Base-by-base conservation (phyloP, 2,329 filamentous ascomycete species). In the Colletotrichum tropicicola region DNA sequence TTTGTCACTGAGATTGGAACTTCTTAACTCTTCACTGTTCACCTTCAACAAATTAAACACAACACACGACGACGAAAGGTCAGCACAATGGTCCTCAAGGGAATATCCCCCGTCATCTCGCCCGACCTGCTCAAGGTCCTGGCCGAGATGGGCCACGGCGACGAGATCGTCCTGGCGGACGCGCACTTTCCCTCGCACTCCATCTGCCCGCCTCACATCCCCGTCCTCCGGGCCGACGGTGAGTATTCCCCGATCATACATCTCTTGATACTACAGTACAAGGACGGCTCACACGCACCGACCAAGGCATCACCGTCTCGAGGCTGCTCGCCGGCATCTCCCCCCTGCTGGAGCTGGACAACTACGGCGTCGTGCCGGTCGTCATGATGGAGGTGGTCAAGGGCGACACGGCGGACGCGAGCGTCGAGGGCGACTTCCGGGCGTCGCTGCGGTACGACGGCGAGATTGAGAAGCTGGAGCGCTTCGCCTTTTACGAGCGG, bases 331-430 rank as follows among this genome's bases (percentile, higher is more conserved):
- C 56, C 1, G 61, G 61, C 27, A 65, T 65, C 49, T 32, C 61
- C 3, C 61, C 61, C 32, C 61, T 65, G 12, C 43, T 65, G 21
- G 61, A 65, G 27, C 49, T 65, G 39, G 61, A 65, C 57, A 65
- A 54, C 35, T 65, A 65, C 49, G 61, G 57, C 49, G 54, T 63
- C 37, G 61, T 65, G 19, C 61, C 61, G 15, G 61, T 65, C 21
- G 12, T 65, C 57, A 65, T 65, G 57, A 65, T 65, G 61, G 56
- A 65, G 57, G 61, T 65, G 25, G 61, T 65, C 35, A 48, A 61
- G 61, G 61, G 61, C 35, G 61, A 65, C 57, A 65, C 61, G 37
- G 35, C 39, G 21, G 57, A 65, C 21, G 61, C 61, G 5, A 61
- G 43, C 17, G 61, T 65, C n/a, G 61, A 65, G 57, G 21, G 41